These are phyloP conservation scores for Suillus clintonianus DNA, from an alignment of 768 basidiomycete species.

Conservation along the genomic window DNA sequence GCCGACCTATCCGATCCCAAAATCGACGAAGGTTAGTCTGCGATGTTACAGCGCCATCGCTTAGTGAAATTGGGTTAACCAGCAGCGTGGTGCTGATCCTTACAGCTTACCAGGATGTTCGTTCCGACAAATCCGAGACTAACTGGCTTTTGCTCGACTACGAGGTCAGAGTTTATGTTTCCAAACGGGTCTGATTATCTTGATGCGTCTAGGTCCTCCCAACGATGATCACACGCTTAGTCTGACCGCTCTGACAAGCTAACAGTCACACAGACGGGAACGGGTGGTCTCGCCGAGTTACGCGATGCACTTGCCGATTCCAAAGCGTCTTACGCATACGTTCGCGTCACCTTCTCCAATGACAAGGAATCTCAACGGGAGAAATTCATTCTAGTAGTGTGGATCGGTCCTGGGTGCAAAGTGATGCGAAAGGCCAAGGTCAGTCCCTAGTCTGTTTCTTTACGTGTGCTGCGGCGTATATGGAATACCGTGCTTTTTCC, in stretches of 20 bases:
- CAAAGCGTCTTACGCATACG: slow-evolving; percentile 85
- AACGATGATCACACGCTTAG: slow-evolving; percentile 31
- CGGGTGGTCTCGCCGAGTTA: slow-evolving; percentile 79
- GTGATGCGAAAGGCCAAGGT: slow-evolving; percentile 94
- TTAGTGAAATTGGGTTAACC: slow-evolving; percentile 14
- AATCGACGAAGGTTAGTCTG: slow-evolving; percentile 67
- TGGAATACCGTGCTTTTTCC: slow-evolving; percentile 8
- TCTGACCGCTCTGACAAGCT: slow-evolving; percentile 83
- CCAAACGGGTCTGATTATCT: slow-evolving; percentile 3
- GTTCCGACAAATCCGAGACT: slow-evolving; percentile 79
- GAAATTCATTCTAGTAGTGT: slow-evolving; percentile 84
- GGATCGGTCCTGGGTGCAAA: slow-evolving; percentile 83
- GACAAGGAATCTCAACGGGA: slow-evolving; percentile 86
- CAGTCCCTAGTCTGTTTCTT: slow-evolving; percentile 24
- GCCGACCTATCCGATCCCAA: slow-evolving; percentile 77
- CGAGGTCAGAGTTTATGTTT: slow-evolving; percentile 49
- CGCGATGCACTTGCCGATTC: slow-evolving; percentile 66
- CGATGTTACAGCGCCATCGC: slow-evolving; percentile 4
- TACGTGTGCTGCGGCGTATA: slow-evolving; percentile 19
- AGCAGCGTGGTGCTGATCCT: slow-evolving; percentile 28
- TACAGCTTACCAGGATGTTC: slow-evolving; percentile 85
- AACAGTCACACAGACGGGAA: slow-evolving; percentile 73
- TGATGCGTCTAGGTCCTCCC: slow-evolving; percentile 17
- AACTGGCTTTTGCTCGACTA: slow-evolving; percentile 94
- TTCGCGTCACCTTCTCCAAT: slow-evolving; percentile 79